Evolutionary conservation across 805 yeast species (phyloP), one percentile per base, ranked within the genome.

Genomic region (Kuraishia cidri): DNA sequence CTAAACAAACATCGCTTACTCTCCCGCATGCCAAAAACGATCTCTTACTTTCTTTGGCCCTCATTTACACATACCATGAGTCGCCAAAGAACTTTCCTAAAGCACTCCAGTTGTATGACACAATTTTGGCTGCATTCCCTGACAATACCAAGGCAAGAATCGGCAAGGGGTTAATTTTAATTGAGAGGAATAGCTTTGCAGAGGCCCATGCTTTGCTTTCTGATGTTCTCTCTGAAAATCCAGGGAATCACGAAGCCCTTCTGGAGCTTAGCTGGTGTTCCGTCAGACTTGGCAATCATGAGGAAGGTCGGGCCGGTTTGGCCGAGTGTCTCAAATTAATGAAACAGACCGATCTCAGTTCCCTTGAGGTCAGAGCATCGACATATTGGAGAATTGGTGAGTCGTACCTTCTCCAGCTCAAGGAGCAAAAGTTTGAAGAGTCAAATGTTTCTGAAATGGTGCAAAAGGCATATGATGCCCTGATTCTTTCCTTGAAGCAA

Each of bases 1-100:
- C 66, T 13, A 52, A 68, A 31, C 51, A 57, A 6, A 57, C 72
- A 3, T 77, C 79, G 0, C 57, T 68, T 6, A 48, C 54, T 7
- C 60, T 84, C 25, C 49, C 52, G 1, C 58, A 74, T 39, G 64
- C 87, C 2, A 72, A 66, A 41, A 66, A 65, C 32, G 81, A 76
- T 32, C 56, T 84, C 15, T 62, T 80, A 6, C 66, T 86, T 24
- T 64, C 72, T 16, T 62, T 84, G 34, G 97, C 92, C 0, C 70
- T 77, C 1, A 68, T 81, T 1, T 84, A 87, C 48, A 83, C 94
- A 0, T 80, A 84, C 48, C 71, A 78, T 47, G 95, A 90, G 51
- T 82, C 97, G 0, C 98, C 97, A 8, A 86, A 86, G 53, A 83
- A 90, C 54, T 85, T 74, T 47, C 64, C 72, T 2, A 64, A 78